Percentiles rank a stretch among this genome's conserved stretches.
Conservation (phyloP, 2,329 filamentous ascomycete species). For the Zasmidium cellare region DNA sequence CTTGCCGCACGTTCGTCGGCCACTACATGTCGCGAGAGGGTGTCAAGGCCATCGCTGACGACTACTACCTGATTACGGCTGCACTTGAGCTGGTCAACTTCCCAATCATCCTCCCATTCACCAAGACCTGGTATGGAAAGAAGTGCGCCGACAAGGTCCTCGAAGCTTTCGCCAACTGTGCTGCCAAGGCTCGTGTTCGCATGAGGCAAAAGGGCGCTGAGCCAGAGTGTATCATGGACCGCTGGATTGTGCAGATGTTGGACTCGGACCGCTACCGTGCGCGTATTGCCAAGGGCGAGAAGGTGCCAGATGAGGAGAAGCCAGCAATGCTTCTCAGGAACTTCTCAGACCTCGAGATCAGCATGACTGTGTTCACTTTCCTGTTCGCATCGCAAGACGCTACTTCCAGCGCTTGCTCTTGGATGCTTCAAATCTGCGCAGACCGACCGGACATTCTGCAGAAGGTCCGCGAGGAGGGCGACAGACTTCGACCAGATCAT, state of each 20-base stretch:
- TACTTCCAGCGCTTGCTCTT: constrained; percentile 88
- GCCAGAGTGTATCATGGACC: constrained; percentile 90
- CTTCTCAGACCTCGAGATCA: constrained; percentile 88
- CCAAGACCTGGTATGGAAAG: constrained; percentile 96
- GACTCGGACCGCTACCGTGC: constrained; percentile 80
- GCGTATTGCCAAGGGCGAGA: constrained; percentile 70
- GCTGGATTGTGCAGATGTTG: constrained; percentile 86
- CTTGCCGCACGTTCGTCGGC: constrained; percentile 94
- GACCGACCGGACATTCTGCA: constrained; percentile 91
- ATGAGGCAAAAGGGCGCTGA: constrained; percentile 81
- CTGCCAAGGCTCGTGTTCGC: constrained; percentile 81
- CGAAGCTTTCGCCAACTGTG: constrained; percentile 84
- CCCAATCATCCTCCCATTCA: constrained; percentile 92
- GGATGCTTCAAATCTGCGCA: constrained; percentile 92
- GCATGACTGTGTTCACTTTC: constrained; percentile 74
- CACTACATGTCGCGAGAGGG: constrained; percentile 90
- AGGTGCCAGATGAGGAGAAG: constrained; percentile 71
- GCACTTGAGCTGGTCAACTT: constrained; percentile 98
- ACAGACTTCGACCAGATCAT: constrained; percentile 28
- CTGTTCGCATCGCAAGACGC: constrained; percentile 88
- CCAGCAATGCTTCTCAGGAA: constrained; percentile 81
- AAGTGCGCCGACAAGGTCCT: constrained; percentile 92
- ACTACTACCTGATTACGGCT: constrained; percentile 95
- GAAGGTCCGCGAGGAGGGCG: constrained; percentile 78
- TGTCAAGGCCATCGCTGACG: constrained; percentile 90